phyloP scores from a whole-genome alignment of 2,329 filamentous ascomycete genomes.

The Reticulascus tulasneorum region DNA sequence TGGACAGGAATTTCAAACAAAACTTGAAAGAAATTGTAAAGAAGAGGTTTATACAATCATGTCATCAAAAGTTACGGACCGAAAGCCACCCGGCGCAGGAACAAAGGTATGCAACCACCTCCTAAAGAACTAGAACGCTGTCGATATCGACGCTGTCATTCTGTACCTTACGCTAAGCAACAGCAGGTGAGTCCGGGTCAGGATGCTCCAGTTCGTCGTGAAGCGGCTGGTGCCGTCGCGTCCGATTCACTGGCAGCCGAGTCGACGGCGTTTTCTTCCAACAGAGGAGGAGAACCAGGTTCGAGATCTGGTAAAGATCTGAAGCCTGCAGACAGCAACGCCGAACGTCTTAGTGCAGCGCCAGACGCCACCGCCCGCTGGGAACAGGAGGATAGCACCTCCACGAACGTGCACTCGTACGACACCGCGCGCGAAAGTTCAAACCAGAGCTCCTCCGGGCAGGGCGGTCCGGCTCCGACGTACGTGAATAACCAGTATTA shows the following conservation, averaged over 20 bases:
- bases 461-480: slow-evolving; percentile 28
- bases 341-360: too few species aligned
- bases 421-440: slow-evolving; percentile 3
- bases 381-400: too few species aligned
- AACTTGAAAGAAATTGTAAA: too few species aligned
- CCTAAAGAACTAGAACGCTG: too few species aligned
- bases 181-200: slow-evolving; percentile 42
- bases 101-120: slow-evolving; percentile 5
- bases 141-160: neutral
- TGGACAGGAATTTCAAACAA: too few species aligned
- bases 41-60: neutral
- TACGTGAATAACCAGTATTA: slow-evolving; percentile 32
- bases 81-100: slow-evolving; percentile 9
- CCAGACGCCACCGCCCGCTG: too few species aligned
- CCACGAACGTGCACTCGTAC: slow-evolving; percentile 45
- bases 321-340: too few species aligned
- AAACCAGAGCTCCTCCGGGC: slow-evolving; percentile 4
- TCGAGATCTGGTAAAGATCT: too few species aligned
- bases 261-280: slow-evolving; percentile 64
- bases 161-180: slow-evolving; percentile 8
- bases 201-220: slow-evolving; percentile 48
- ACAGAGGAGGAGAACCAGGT: slow-evolving; percentile 43
- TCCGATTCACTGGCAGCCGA: slow-evolving; percentile 74
- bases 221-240: slow-evolving; percentile 60
- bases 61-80: too few species aligned